Evolutionary conservation across 805 yeast genomes (phyloP), one percentile per base, ranked within the genome.

Genomic region (Saturnispora besseyi): DNA sequence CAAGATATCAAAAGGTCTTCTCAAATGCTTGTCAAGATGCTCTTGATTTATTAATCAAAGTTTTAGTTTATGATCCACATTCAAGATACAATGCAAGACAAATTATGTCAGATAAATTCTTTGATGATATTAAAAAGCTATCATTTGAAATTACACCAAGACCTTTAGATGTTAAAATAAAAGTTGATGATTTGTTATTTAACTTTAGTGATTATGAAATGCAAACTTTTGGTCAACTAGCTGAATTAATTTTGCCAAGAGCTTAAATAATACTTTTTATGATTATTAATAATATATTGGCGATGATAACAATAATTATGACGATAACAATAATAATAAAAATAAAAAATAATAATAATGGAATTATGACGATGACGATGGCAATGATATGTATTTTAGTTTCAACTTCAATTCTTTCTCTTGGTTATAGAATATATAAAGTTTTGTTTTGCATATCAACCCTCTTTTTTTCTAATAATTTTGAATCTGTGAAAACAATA

Each of bases 61-160:
- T 93, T 43, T 76, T 93, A 55, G 95, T 88, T 45, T 93, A 93
- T 68, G 93, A 89, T 55, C 99, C 99, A 13, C 85, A 82, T 47
- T 69, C 73, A 50, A 80, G 99, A 65, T 76, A 87, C 52, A 75
- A 84, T 43, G 91, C 98, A 46, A 77, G 83, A 62, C 77, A 84
- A 58, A 88, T 91, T 8, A 70, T 93, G 74, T 80, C 90, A 7
- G 96, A 91, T 70, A 83, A 84, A 26, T 93, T 88, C 66, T 91
- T 91, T 64, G 84, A 87, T 64, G 96, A 90, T 62, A 74, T 91
- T 57, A 84, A 91, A 64, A 75, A 74, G 48, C 66, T 68, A 29
- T 68, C 69, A 18, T 76, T 78, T 63, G 67, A 66, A 44, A 65
- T 59, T 22, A 51, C 56, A 28, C 54, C 69, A 38, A 61, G 67